phyloP scores from a whole-genome alignment of 192 early-diverging fungal species.

The Backusella luteola region DNA sequence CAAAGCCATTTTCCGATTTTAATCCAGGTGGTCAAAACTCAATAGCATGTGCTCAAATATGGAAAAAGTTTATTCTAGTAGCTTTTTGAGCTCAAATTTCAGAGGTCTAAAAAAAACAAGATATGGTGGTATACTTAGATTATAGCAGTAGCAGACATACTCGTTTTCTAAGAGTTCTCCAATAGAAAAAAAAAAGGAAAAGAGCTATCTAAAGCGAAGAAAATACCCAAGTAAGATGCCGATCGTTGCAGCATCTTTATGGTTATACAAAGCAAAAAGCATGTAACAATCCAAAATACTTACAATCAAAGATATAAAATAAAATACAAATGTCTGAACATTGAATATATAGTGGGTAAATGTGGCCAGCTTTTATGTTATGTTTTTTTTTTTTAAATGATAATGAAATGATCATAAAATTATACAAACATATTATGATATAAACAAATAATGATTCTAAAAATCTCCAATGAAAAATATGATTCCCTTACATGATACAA shows the following conservation, averaged over 20 bases:
- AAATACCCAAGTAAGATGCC: background rate
- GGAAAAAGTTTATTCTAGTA: background rate
- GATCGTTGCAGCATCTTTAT: slow-evolving; percentile 1
- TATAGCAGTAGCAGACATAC: background rate
- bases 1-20: background rate
- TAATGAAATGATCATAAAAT: background rate
- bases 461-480: background rate
- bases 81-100: background rate
- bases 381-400: background rate
- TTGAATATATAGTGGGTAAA: background rate
- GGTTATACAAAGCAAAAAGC: background rate
- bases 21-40: background rate
- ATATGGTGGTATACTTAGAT: background rate
- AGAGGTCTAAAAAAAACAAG: background rate
- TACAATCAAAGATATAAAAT: background rate
- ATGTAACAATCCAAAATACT: background rate
- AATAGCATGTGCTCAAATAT: background rate
- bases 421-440: background rate
- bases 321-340: background rate
- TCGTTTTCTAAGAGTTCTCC: background rate
- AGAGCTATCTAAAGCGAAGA: background rate
- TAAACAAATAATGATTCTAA: background rate
- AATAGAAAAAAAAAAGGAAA: background rate
- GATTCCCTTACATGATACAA: background rate
- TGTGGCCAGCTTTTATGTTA: background rate